These are phyloP conservation scores for Chrysoporthe deuterocubensis DNA, from an alignment of 2,329 filamentous ascomycete species.

Conservation along the genomic window DNA sequence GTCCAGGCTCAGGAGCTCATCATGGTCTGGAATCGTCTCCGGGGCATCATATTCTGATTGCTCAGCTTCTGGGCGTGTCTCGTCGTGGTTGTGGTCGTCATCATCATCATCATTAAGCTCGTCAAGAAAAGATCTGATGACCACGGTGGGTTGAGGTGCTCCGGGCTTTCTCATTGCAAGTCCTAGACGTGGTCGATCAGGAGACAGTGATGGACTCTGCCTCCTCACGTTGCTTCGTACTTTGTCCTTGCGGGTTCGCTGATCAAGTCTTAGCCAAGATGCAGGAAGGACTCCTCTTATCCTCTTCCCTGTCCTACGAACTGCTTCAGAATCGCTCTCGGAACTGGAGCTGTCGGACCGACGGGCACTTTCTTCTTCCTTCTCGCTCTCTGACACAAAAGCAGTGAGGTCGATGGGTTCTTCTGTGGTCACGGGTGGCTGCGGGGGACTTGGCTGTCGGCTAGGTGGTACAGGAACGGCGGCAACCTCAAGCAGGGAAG, in stretches of 20 bases:
- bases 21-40: not conserved
- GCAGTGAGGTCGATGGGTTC: slow-evolving; percentile 18
- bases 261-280: slow-evolving; percentile 68
- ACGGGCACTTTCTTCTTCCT: slow-evolving; percentile 19
- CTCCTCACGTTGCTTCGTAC: slow-evolving; percentile 36
- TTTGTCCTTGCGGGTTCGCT: slow-evolving; percentile 43
- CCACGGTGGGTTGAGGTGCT: not conserved
- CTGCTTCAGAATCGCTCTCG: slow-evolving; percentile 47
- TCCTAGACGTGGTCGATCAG: slow-evolving; percentile 45
- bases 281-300: slow-evolving; percentile 67
- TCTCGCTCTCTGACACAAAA: slow-evolving; percentile 24
- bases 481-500: not conserved
- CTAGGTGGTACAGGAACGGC: not conserved
- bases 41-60: not conserved
- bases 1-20: slow-evolving; percentile 27
- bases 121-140: slow-evolving; percentile 15
- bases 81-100: slow-evolving; percentile 11
- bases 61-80: not conserved
- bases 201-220: slow-evolving; percentile 40
- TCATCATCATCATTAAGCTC: slow-evolving; percentile 17
- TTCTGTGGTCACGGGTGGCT: not conserved
- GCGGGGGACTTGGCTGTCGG: not conserved
- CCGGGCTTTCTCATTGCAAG: slow-evolving; percentile 33
- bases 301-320: slow-evolving; percentile 45
- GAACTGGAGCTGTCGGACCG: slow-evolving; percentile 37